These are phyloP conservation scores for Blastomyces emzantsi DNA, from an alignment of 2,329 filamentous ascomycete genomes.

Conservation along the genomic window DNA sequence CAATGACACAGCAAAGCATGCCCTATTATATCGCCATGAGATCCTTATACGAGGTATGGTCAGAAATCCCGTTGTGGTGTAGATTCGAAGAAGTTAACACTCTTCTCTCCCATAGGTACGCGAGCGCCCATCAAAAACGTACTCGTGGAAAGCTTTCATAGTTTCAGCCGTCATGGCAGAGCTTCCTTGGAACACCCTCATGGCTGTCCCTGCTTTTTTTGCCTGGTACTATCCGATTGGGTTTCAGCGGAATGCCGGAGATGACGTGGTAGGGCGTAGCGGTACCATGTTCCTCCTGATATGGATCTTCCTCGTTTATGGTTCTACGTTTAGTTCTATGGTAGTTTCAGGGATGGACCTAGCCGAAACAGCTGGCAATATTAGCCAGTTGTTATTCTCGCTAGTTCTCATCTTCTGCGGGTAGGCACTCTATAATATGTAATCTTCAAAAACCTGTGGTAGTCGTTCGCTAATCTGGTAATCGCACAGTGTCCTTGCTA, in stretches of 20 bases:
- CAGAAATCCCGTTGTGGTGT: neutral
- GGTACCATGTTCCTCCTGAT: slow-evolving; percentile 57
- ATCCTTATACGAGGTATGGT: slow-evolving; percentile 44
- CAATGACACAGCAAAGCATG: slow-evolving; percentile 46
- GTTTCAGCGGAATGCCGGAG: slow-evolving; percentile 36
- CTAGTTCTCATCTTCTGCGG: slow-evolving; percentile 52
- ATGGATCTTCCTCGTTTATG: slow-evolving; percentile 60
- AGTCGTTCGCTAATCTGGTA: neutral
- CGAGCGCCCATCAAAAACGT: slow-evolving; percentile 57
- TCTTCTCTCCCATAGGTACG: slow-evolving; percentile 31
- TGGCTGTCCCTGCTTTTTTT: slow-evolving; percentile 54
- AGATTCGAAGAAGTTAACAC: neutral
- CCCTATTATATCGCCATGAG: slow-evolving; percentile 52
- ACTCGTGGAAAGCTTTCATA: slow-evolving; percentile 64
- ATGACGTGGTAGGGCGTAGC: slow-evolving; percentile 45
- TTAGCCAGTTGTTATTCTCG: slow-evolving; percentile 53
- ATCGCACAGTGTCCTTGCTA: slow-evolving; percentile 36
- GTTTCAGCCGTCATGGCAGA: slow-evolving; percentile 63
- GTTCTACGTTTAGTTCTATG: slow-evolving; percentile 64
- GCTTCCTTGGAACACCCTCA: slow-evolving; percentile 56
- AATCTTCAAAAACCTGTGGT: neutral
- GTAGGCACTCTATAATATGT: slow-evolving; percentile 8
- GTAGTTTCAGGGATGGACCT: slow-evolving; percentile 61
- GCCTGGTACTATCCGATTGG: slow-evolving; percentile 60
- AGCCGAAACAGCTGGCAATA: slow-evolving; percentile 56